phyloP scores from a whole-genome alignment of 495 filamentous ascomycete species.

The Annulohypoxylon maeteangense region DNA sequence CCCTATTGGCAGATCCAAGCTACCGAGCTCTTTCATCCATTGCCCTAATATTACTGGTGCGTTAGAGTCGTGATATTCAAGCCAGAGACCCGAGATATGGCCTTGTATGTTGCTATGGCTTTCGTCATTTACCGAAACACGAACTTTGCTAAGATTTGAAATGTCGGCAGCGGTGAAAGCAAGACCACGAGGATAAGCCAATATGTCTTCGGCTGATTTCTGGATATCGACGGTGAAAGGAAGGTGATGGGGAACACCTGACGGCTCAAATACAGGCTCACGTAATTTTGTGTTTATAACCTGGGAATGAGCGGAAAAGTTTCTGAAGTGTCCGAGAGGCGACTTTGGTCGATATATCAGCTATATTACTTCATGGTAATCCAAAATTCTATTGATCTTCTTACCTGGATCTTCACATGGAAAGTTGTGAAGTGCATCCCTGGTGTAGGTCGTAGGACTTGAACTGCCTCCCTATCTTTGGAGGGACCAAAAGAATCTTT shows the following conservation, averaged over 20 bases:
- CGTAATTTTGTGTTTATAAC: not conserved
- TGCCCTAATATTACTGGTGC: conserved; percentile 12
- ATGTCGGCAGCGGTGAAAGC: conserved; percentile 10
- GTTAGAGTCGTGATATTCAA: conserved; percentile 17
- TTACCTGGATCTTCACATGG: conserved; percentile 9
- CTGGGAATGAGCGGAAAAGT: conserved; percentile 3
- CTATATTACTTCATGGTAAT: not conserved
- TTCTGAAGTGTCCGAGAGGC: conserved; percentile 5
- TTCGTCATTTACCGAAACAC: conserved; percentile 10
- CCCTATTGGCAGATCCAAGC: not conserved
- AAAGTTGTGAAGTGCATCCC: conserved; percentile 3
- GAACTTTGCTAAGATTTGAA: not conserved
- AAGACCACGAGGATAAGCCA: conserved; percentile 4
- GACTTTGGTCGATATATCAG: not conserved
- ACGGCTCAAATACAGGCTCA: not conserved
- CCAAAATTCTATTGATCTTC: not conserved
- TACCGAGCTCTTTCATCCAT: conserved; percentile 14
- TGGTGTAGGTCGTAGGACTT: not conserved
- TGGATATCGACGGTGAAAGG: not conserved
- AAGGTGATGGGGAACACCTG: conserved; percentile 2
- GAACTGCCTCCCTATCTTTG: not conserved
- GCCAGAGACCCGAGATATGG: conserved; percentile 14
- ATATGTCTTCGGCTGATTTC: conserved; percentile 3
- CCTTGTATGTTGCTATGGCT: not conserved
- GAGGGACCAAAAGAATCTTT: not conserved